Percentiles rank a stretch among this genome's conserved stretches.
These are phyloP conservation scores for Penicillium canariense DNA, from an alignment of 495 filamentous ascomycete species.

Conservation along the genomic window DNA sequence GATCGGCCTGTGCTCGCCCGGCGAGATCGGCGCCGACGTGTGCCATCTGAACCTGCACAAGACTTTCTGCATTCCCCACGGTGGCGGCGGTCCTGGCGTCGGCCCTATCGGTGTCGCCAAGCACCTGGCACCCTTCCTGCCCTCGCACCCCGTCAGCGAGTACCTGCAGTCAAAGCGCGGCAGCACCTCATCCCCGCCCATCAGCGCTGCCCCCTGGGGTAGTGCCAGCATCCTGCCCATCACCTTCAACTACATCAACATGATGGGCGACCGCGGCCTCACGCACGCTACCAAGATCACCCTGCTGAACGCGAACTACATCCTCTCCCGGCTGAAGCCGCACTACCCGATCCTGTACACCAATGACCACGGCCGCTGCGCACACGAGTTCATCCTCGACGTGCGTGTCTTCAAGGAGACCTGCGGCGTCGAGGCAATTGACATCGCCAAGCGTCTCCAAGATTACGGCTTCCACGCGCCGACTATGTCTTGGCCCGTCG, in stretches of 20 bases:
- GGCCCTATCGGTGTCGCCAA: conserved; percentile 91
- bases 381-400: conserved; percentile 98
- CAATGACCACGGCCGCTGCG: conserved; percentile 82
- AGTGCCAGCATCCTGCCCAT: conserved; percentile 94
- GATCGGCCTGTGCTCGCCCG: conserved; percentile 94
- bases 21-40: conserved; percentile 95
- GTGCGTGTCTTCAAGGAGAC: conserved; percentile 81
- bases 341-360: conserved; percentile 94
- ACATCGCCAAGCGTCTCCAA: conserved; percentile 95
- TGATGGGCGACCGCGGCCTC: conserved; percentile 90
- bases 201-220: conserved; percentile 86
- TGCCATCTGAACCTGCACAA: conserved; percentile 99
- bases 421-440: conserved; percentile 87
- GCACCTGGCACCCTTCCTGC: conserved; percentile 77
- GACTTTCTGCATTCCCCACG: conserved; percentile 98
- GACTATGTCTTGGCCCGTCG: conserved; percentile 97
- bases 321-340: conserved; percentile 83
- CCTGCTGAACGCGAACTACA: conserved; percentile 96
- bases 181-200: conserved; percentile 57
- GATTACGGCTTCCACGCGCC: conserved; percentile 99
- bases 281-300: conserved; percentile 95
- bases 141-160: conserved; percentile 61
- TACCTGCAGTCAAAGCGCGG: conserved; percentile 61
- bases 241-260: conserved; percentile 95
- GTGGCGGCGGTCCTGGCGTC: conserved; percentile 92